These are phyloP conservation scores for Yamadazyma spencermartinsiae DNA, from an alignment of 1,139 yeast genomes.

Conservation along the genomic window DNA sequence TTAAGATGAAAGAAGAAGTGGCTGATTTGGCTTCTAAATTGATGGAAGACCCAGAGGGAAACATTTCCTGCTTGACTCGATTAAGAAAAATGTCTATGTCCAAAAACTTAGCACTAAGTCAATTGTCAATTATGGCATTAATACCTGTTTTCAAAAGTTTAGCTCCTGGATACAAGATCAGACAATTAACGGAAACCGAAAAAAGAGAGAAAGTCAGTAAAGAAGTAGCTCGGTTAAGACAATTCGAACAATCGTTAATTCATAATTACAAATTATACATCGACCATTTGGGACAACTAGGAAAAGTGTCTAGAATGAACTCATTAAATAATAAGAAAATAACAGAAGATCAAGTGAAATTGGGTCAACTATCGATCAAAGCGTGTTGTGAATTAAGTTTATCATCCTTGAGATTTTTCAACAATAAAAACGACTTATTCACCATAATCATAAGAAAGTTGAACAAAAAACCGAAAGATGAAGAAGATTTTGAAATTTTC, in stretches of 20 bases:
- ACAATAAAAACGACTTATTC: slow-evolving; percentile 72
- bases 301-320: slow-evolving; percentile 41
- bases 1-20: slow-evolving; percentile 74
- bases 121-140: slow-evolving; percentile 73
- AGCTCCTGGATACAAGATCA: slow-evolving; percentile 84
- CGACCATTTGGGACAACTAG: slow-evolving; percentile 47
- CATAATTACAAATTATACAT: slow-evolving; percentile 70
- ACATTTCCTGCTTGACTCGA: slow-evolving; percentile 64
- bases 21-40: slow-evolving; percentile 78
- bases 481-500: slow-evolving; percentile 51
- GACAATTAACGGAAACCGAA: slow-evolving; percentile 80
- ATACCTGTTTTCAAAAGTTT: slow-evolving; percentile 83
- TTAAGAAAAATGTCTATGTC: slow-evolving; percentile 72
- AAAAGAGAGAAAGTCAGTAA: slow-evolving; percentile 77
- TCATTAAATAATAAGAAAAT: slow-evolving; percentile 42
- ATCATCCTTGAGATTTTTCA: slow-evolving; percentile 72
- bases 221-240: slow-evolving; percentile 75
- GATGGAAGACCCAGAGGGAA: slow-evolving; percentile 89
- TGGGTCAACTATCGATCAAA: slow-evolving; percentile 63
- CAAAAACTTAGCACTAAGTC: slow-evolving; percentile 65
- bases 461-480: slow-evolving; percentile 52
- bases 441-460: slow-evolving; percentile 65
- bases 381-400: slow-evolving; percentile 78
- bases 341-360: slow-evolving; percentile 36
- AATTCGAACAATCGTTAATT: slow-evolving; percentile 77